Evolutionary conservation across 495 filamentous ascomycete species (phyloP), one percentile per base, ranked within the genome.

Genomic region (Penicillium crystallinum): DNA sequence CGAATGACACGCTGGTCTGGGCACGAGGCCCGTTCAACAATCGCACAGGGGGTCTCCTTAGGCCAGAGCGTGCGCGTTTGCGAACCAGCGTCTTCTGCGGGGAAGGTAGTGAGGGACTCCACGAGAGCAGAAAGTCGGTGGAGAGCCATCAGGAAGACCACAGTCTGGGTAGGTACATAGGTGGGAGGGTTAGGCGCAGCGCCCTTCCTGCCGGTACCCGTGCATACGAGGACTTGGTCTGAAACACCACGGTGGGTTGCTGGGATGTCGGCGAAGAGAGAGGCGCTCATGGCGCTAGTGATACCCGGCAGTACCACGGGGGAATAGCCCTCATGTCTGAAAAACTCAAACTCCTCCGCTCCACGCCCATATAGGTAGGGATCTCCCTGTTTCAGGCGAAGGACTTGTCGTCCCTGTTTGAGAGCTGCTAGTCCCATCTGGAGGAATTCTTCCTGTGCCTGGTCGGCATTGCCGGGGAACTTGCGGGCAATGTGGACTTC

Each of bases 341-440:
- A 97, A 64, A 88, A 96, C n/a, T 81, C 82, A 33, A 85, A 87
- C 64, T 98, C 93, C 63, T 98, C 93, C 12, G 86, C 93, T 53
- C 93, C 93, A 36, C 93, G 82, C 19, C 93, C 93, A 68, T 96
- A 98, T 21, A 98, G 80, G 67, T 95, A 98, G 0, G 93, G 93
- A 62, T 98, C 93, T 17, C 93, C 93, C 63, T 98, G 93, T 71
- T 98, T 98, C 21, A 98, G 74, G 6, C 93, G 79, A 19, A 98
- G 77, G 0, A 97, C 93, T 1, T 81, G 87, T 56, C 86, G 77
- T 12, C 95, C 95, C 4, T 77, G 77, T 31, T 79, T 73, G 18
- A 92, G 72, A 10, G 83, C 88, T 12, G 79, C 80, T 14, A 96
- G 74, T 0, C 89, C 93, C 60, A 90, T 76, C 30, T 79, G 72